These are phyloP conservation scores for Trichoderma simmonsii DNA, from an alignment of 2,329 filamentous ascomycete genomes.

Conservation along the genomic window DNA sequence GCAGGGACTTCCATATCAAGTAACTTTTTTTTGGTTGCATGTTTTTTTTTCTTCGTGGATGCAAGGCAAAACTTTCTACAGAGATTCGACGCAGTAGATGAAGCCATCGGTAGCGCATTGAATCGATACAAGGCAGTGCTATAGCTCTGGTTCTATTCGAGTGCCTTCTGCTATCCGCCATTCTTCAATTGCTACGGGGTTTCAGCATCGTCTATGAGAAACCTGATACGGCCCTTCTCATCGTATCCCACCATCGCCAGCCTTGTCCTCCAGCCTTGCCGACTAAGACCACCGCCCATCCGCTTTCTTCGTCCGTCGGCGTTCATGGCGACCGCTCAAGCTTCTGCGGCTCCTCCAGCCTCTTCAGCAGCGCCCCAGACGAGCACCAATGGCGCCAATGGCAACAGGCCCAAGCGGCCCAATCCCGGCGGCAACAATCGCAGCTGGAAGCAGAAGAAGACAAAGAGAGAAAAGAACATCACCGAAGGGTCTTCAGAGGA, in stretches of 20 bases:
- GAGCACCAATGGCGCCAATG: slow-evolving; percentile 15
- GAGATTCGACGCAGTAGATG: not conserved
- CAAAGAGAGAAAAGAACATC: slow-evolving; percentile 57
- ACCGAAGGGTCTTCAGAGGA: slow-evolving; percentile 64
- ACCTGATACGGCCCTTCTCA: slow-evolving; percentile 5
- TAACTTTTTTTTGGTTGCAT: not conserved
- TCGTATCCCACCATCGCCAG: not conserved
- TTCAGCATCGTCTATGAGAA: slow-evolving; percentile 19
- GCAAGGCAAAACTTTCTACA: not conserved
- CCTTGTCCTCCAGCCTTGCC: not conserved
- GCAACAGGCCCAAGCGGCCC: slow-evolving; percentile 24
- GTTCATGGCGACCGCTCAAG: slow-evolving; percentile 20
- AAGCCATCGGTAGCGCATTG: not conserved
- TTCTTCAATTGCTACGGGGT: not conserved
- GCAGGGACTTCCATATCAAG: not conserved
- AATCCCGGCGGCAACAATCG: slow-evolving; percentile 23
- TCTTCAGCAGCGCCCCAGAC: not conserved
- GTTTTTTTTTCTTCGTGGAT: not conserved
- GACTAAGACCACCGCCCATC: not conserved
- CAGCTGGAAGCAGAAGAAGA: slow-evolving; percentile 46
- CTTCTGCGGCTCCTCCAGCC: slow-evolving; percentile 1
- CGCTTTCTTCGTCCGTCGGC: slow-evolving; percentile 5
- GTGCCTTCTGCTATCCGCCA: not conserved
- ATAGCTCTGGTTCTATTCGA: not conserved
- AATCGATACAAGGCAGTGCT: not conserved